Conservation (phyloP, 805 yeast genomes). For the Candida ovalis region DNA sequence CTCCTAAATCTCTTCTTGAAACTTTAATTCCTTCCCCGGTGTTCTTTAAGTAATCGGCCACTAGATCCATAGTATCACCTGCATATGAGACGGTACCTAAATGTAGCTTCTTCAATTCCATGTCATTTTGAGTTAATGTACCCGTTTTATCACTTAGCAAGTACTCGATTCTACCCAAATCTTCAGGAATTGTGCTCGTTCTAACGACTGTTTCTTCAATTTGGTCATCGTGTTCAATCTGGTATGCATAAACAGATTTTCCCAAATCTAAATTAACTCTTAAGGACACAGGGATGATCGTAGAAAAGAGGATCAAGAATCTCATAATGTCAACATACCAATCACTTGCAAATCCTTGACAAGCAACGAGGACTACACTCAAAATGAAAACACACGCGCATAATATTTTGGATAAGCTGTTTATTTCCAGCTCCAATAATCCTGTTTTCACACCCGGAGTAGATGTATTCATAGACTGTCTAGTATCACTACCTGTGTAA, state of each 20-base stretch:
- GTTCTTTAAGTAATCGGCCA: conserved; percentile 55
- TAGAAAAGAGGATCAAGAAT: conserved; percentile 85
- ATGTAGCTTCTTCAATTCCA: conserved; percentile 92
- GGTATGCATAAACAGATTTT: conserved; percentile 91
- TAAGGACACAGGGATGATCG: conserved; percentile 93
- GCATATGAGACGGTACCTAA: conserved; percentile 91
- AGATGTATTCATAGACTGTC: conserved; percentile 93
- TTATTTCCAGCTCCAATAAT: conserved; percentile 84
- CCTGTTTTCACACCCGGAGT: conserved; percentile 85
- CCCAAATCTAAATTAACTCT: conserved; percentile 95
- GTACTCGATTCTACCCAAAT: conserved; percentile 92
- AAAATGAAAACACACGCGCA: conserved; percentile 83
- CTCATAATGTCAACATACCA: conserved; percentile 94
- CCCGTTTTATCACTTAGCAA: conserved; percentile 94
- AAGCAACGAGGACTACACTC: conserved; percentile 71
- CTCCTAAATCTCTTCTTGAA: conserved; percentile 65
- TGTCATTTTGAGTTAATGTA: conserved; percentile 94
- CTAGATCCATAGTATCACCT: conserved; percentile 88
- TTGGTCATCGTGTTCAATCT: conserved; percentile 80
- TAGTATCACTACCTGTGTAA: conserved; percentile 89
- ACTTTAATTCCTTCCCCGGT: conserved; percentile 30
- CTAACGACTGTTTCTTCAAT: conserved; percentile 90
- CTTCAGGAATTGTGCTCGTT: conserved; percentile 97
- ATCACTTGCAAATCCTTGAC: conserved; percentile 64
- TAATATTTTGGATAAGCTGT: conserved; percentile 78